phyloP scores from a whole-genome alignment of 2,329 filamentous ascomycete genomes.

The Neurospora sp. region DNA sequence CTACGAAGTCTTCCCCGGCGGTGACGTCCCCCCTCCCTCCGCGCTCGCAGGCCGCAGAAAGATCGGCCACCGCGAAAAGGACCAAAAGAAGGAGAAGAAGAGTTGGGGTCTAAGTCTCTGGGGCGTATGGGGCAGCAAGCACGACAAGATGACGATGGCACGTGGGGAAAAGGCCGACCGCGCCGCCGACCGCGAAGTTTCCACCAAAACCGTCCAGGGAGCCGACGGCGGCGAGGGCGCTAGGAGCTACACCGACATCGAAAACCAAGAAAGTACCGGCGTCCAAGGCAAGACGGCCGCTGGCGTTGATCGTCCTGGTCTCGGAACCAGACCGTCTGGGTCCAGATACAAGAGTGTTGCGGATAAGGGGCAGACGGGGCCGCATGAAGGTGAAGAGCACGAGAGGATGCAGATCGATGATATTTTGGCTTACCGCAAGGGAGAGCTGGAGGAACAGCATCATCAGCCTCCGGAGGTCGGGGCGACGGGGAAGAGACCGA shows the following conservation, averaged over 20 bases:
- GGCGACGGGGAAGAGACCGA: slow-evolving; percentile 51
- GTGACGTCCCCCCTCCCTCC: slow-evolving; percentile 72
- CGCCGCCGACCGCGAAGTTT: slow-evolving; percentile 11
- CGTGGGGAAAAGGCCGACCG: slow-evolving; percentile 43
- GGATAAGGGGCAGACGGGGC: slow-evolving; percentile 15
- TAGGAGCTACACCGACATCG: slow-evolving; percentile 30
- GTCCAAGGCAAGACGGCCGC: slow-evolving; percentile 31
- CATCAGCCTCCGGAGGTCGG: slow-evolving; percentile 36
- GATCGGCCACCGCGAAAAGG: slow-evolving; percentile 30
- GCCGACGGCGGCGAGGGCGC: slow-evolving; percentile 35
- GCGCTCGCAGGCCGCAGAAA: slow-evolving; percentile 65
- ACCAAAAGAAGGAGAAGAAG: slow-evolving; percentile 42
- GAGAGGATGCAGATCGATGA: background rate
- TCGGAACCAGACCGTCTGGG: slow-evolving; percentile 19
- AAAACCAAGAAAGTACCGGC: slow-evolving; percentile 23
- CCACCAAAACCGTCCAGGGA: slow-evolving; percentile 16
- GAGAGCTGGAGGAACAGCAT: slow-evolving; percentile 3
- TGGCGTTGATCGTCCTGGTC: slow-evolving; percentile 21
- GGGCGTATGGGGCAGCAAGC: slow-evolving; percentile 80
- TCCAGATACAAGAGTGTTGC: slow-evolving; percentile 36
- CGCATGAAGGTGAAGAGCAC: slow-evolving; percentile 5
- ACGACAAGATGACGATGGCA: slow-evolving; percentile 66
- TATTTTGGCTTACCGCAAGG: background rate
- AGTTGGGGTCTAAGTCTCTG: slow-evolving; percentile 74
- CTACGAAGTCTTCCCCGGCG: slow-evolving; percentile 58